A percentile compares a stretch with the other conserved stretches of the same genome.
Evolutionary conservation across 2,329 filamentous ascomycete species (phyloP).

Genomic region (Amphichorda felina): DNA sequence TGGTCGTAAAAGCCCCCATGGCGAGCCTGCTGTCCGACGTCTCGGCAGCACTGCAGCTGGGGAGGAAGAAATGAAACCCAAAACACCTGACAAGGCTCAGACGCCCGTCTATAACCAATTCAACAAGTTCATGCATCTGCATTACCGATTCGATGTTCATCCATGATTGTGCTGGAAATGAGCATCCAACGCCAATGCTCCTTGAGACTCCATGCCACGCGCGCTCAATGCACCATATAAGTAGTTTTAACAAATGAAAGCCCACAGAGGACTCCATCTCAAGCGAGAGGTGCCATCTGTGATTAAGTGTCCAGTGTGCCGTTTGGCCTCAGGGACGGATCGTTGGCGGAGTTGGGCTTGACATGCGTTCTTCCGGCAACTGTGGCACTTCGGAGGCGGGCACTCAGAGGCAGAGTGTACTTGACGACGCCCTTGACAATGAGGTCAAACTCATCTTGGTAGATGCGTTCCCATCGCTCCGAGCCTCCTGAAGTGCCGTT

Average conservation of each 20-base stretch:
- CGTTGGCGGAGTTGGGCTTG: constrained; percentile 49
- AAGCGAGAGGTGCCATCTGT: not conserved
- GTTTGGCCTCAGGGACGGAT: constrained; percentile 57
- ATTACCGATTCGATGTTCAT: constrained; percentile 14
- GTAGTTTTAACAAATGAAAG: constrained; percentile 11
- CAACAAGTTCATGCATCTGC: constrained; percentile 11
- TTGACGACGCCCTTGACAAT: constrained; percentile 85
- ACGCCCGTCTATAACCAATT: constrained; percentile 1
- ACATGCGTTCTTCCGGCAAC: constrained; percentile 49
- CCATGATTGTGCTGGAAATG: constrained; percentile 16
- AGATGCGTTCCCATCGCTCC: constrained; percentile 79
- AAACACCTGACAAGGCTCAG: not conserved
- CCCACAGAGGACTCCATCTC: not conserved
- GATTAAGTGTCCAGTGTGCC: constrained; percentile 42
- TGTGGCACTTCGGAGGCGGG: constrained; percentile 44
- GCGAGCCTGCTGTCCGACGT: not conserved
- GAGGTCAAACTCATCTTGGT: constrained; percentile 86
- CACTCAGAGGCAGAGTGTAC: constrained; percentile 57
- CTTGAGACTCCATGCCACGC: constrained; percentile 21
- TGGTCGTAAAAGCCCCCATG: not conserved
- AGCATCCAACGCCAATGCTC: constrained; percentile 21
- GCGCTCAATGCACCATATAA: constrained; percentile 19
- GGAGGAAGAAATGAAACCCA: not conserved
- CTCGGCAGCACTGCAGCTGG: not conserved
- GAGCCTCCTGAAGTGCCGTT: constrained; percentile 82